These are phyloP conservation scores for Mycogone perniciosa DNA, from an alignment of 2,329 filamentous ascomycete genomes.

Conservation along the genomic window DNA sequence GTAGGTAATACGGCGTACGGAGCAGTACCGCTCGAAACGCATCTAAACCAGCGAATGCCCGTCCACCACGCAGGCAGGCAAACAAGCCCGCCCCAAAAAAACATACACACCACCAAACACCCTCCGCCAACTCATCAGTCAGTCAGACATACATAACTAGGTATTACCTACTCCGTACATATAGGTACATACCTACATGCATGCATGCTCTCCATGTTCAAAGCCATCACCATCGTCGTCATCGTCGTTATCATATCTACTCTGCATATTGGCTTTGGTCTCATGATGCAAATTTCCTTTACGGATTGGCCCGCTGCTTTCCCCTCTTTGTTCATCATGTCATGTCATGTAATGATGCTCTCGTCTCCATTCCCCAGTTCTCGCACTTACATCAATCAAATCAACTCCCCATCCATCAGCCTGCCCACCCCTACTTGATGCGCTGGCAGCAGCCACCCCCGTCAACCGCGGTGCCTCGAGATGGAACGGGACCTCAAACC, in stretches of 20 bases:
- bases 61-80: not conserved
- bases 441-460: constrained; percentile 11
- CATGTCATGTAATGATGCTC: not conserved
- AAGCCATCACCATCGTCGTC: too few relatives aligned
- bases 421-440: constrained; percentile 15
- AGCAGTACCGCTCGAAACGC: not conserved
- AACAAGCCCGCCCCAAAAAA: not conserved
- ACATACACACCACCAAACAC: constrained; percentile 1
- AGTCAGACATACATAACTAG: too few relatives aligned
- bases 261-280: too few relatives aligned
- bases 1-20: not conserved
- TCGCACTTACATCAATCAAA: not conserved
- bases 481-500: not conserved
- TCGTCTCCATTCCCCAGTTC: not conserved
- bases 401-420: not conserved
- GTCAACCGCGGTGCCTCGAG: not conserved
- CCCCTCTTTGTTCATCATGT: not conserved
- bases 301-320: too few relatives aligned
- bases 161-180: too few relatives aligned
- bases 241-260: too few relatives aligned
- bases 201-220: too few relatives aligned
- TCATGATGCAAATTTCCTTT: too few relatives aligned
- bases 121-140: not conserved
- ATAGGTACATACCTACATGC: too few relatives aligned
- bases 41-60: constrained; percentile 3